Base-by-base conservation (phyloP, 1,284 basidiomycete species). In the Schizophyllum commune region DNA sequence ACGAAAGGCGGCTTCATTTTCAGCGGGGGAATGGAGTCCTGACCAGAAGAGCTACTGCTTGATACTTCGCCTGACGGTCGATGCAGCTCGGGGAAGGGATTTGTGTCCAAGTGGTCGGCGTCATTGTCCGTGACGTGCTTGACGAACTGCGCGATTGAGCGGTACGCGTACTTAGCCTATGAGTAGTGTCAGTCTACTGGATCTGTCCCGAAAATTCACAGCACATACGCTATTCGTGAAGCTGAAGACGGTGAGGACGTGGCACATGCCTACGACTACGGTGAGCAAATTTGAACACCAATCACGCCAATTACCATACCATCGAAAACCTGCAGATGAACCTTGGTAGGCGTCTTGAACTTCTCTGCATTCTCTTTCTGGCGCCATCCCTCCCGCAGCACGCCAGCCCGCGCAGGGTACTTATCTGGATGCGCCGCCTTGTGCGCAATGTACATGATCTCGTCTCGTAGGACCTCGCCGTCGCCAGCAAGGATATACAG, bases 361-460 rank as follows among this genome's bases (percentile, higher is more conserved):
- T 78, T 80, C 55, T 80, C 75, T 9, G 70, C 76, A 63, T 85
- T 84, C 61, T 81, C 80, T 64, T 72, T 73, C 69, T 85, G 83
- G n/a, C 84, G 71, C 20, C 65, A 66, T 4, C 75, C 75, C 21
- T 79, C 77, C 33, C 72, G 70, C 6, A 84, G 71, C 0, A 87
- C 77, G 32, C 87, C 85, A 8, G 80, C 75, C 34, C 86, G 75
- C 0, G 86, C 74, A 0, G 91, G 91, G 67, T 87, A 92, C 34
- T 82, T 71, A 0, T 81, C 77, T 0, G 92, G 93, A 68, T 89
- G 77, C 0, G 92, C 91, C 0, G 92, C 92, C 63, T 91, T 88
- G 72, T 95, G 92, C 0, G 93, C 92, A 27, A 86, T 65, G 68
- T 89, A 93, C 32, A 94, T 78, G 61, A 92, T 88, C 73, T 95